phyloP scores from a whole-genome alignment of 2,329 filamentous ascomycete species.

The Cytospora chrysosperma region DNA sequence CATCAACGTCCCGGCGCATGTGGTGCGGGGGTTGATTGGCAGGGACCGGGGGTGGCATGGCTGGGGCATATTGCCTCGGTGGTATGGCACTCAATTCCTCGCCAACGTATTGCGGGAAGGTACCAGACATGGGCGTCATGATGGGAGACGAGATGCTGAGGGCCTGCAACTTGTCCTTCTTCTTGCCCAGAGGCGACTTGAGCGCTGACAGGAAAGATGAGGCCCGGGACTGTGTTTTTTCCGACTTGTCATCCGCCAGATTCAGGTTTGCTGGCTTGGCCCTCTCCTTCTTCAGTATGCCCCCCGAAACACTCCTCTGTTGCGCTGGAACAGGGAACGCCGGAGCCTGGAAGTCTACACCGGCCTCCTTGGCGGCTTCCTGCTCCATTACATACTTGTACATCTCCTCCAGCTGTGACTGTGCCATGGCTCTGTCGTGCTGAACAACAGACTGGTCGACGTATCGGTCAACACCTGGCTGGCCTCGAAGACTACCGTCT shows the following conservation, averaged over 20 bases:
- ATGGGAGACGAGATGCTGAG: slow-evolving; percentile 65
- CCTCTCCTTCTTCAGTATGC: slow-evolving; percentile 44
- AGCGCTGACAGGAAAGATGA: slow-evolving; percentile 62
- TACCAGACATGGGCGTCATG: slow-evolving; percentile 61
- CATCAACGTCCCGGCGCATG: slow-evolving; percentile 29
- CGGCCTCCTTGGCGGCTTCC: slow-evolving; percentile 65
- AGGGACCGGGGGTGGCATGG: slow-evolving; percentile 57
- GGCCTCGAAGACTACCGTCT: slow-evolving; percentile 45
- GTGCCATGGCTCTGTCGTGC: slow-evolving; percentile 70
- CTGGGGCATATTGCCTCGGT: slow-evolving; percentile 57
- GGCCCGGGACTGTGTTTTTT: slow-evolving; percentile 55
- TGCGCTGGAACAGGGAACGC: slow-evolving; percentile 35
- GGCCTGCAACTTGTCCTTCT: slow-evolving; percentile 50
- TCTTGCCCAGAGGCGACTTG: slow-evolving; percentile 58
- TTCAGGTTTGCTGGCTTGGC: slow-evolving; percentile 52
- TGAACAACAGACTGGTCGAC: slow-evolving; percentile 78
- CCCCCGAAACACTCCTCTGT: slow-evolving; percentile 26
- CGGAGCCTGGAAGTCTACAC: slow-evolving; percentile 48
- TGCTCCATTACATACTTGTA: slow-evolving; percentile 93
- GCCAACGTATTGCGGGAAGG: slow-evolving; percentile 54
- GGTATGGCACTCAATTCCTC: slow-evolving; percentile 59
- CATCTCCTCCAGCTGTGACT: slow-evolving; percentile 83
- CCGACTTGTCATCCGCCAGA: slow-evolving; percentile 42
- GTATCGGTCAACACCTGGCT: slow-evolving; percentile 62
- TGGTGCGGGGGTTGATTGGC: slow-evolving; percentile 43